Base-by-base conservation (phyloP, 164 flowering plant genomes). In the Pachysandra terminalis region DNA sequence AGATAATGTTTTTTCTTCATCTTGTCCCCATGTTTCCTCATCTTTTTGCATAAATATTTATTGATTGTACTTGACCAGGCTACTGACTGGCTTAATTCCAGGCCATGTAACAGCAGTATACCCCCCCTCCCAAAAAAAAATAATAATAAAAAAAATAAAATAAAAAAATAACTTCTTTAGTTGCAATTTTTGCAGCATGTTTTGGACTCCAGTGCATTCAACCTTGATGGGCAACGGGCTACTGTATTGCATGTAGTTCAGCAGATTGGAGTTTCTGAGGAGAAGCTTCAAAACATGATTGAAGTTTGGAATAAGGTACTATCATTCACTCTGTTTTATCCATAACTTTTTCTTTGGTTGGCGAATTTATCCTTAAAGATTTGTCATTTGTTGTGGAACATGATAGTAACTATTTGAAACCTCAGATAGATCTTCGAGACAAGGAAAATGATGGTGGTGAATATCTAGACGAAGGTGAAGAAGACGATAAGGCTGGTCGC, bases 291-390 rank as follows among this genome's bases (percentile, higher is more conserved):
- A 59, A 83, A 87, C 71, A 90, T 95, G 99, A 81, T 95, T 67
- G 99, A 95, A 79, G 98, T 90, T 69, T 95, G 96, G 99, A 95
- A 95, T 69, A 95, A 92, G 89, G 98, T 92, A 77, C 15, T 61
- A 17, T 12, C 24, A 51, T 53, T 53, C 37, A 35, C 54, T 48
- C 40, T 37, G 14, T 40, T 24, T n/a, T n/a, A 55, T 55, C 58
- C 25, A 10, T n/a, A n/a, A n/a, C n/a, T n/a, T n/a, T 32, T 32
- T 32, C 37, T 32, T 32, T 32, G 37, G 37, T 7, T 3, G 37
- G 37, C n/a, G n/a, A n/a, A n/a, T n/a, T n/a, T n/a, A n/a, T n/a
- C n/a, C n/a, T n/a, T n/a, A n/a, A n/a, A 13, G 51, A 45, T 10
- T 45, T 45, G n/a, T 27, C n/a, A n/a, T n/a, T n/a, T n/a, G n/a